phyloP scores from a whole-genome alignment of 148 eudicot species.

The Fagopyrum esculentum region DNA sequence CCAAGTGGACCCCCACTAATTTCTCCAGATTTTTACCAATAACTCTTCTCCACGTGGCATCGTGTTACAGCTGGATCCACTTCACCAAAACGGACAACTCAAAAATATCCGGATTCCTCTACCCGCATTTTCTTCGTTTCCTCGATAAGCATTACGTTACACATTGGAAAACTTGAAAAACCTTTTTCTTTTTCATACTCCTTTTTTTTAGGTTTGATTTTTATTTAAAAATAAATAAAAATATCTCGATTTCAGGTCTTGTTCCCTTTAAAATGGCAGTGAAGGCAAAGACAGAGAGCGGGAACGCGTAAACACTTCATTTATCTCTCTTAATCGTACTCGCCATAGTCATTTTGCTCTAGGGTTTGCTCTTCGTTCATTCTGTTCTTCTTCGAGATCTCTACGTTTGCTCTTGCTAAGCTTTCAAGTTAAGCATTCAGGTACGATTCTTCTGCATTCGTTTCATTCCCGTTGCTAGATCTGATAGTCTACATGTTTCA shows the following conservation, averaged over 20 bases:
- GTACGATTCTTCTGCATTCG: neutral
- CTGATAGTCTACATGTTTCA: neutral
- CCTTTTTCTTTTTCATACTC: neutral
- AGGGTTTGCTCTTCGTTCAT: slow-evolving; percentile 8
- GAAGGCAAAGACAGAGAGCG: slow-evolving; percentile 12
- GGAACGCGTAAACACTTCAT: slow-evolving; percentile 12
- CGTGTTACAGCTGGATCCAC: slow-evolving; percentile 14
- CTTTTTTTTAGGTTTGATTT: slow-evolving; percentile 12
- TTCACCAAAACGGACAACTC: neutral
- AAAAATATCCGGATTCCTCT: slow-evolving; percentile 2
- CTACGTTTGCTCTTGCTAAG: neutral
- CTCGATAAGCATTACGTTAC: slow-evolving; percentile 7
- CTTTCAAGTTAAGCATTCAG: neutral
- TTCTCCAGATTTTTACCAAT: neutral
- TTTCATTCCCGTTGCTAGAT: neutral
- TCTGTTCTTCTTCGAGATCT: slow-evolving; percentile 10
- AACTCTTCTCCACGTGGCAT: neutral
- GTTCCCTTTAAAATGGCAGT: slow-evolving; percentile 14
- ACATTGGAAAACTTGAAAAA: neutral
- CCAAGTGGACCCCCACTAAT: slow-evolving; percentile 1
- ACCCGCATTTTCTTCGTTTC: slow-evolving; percentile 8
- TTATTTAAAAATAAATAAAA: neutral
- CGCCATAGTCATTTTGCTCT: neutral
- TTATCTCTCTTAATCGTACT: slow-evolving; percentile 11
- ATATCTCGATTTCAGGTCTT: neutral